Base-by-base conservation (phyloP, 352 stramenopile species). In the Saprolegnia parasitica region DNA sequence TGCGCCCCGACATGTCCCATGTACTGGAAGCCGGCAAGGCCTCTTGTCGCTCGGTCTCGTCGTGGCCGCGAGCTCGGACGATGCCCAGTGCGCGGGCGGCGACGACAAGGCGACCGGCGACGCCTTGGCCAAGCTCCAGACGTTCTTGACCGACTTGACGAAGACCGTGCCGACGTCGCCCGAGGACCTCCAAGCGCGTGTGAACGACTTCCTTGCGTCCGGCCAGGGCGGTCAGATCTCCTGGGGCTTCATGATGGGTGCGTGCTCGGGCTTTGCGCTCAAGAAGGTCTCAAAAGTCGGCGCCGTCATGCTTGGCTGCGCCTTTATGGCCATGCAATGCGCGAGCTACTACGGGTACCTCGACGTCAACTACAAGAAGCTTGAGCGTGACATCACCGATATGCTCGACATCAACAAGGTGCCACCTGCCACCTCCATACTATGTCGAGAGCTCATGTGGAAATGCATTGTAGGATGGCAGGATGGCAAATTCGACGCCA, bases 281-380 rank as follows among this genome's bases (percentile, higher is more conserved):
- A 96, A 96, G 68, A 96, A 97, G 70, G 74, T 97, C 46, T 96
- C 90, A 24, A 97, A 97, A 71, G 71, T 91, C 32, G 81, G 91
- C 8, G 93, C 89, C 0, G 63, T 97, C 54, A 74, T 92, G 15
- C 68, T 97, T 39, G 92, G 92, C 35, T 71, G 83, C 21, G 75
- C 91, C 37, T 97, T 97, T 65, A 81, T 98, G 21, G 70, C 87
- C 20, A 77, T 97, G 74, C 92, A 98, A 78, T 85, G 79, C 54
- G 84, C 89, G 32, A 96, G 80, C 45, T 97, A 95, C 73, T 83
- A 78, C 35, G 93, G 91, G 32, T 98, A 98, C 71, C 83, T 98
- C 56, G 72, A 91, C 64, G 84, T 98, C 21, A 82, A 98, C 77
- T 97, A 96, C 82, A 83, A 89, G 60, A 96, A 97, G 72, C 73